Evolutionary conservation across 2,329 filamentous ascomycete species (phyloP).

Genomic region (Arthrobotrys conoides): DNA sequence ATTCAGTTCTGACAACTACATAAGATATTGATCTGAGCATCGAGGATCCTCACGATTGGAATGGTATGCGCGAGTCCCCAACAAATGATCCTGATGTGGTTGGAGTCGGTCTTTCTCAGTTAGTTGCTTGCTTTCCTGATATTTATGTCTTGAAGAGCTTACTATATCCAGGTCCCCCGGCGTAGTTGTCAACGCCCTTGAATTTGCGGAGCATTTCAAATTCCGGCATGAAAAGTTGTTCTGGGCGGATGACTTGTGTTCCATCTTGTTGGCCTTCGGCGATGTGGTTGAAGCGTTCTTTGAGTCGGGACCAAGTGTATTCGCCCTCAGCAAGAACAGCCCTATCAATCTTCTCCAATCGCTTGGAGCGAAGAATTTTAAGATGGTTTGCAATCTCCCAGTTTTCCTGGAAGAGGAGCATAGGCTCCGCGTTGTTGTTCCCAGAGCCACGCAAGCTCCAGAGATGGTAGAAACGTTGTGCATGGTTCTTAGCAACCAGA

Average conservation of each 20-base stretch:
- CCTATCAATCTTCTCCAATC: conserved; percentile 15
- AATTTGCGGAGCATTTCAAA: background rate
- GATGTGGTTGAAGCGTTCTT: conserved; percentile 21
- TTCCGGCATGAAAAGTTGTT: background rate
- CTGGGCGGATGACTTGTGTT: background rate
- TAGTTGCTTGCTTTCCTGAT: background rate
- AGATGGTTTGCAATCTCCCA: conserved; percentile 36
- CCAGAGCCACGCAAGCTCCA: conserved; percentile 20
- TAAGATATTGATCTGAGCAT: background rate
- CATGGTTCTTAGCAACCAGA: conserved; percentile 27
- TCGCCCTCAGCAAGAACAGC: background rate
- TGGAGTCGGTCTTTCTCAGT: conserved; percentile 7
- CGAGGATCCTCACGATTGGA: background rate
- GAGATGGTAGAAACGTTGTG: conserved; percentile 16
- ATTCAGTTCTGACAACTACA: no score
- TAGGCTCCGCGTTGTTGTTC: conserved; percentile 10
- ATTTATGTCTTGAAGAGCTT: background rate
- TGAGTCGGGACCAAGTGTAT: conserved; percentile 24
- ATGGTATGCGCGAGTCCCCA: conserved; percentile 1
- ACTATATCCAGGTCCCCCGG: background rate
- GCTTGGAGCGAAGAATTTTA: conserved; percentile 12
- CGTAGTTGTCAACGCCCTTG: background rate
- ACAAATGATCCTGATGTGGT: background rate
- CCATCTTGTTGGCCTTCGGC: background rate
- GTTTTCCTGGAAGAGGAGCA: conserved; percentile 18